Evolutionary conservation across 305 asterid species (phyloP).

Genomic region (Rubia tinctorum): DNA sequence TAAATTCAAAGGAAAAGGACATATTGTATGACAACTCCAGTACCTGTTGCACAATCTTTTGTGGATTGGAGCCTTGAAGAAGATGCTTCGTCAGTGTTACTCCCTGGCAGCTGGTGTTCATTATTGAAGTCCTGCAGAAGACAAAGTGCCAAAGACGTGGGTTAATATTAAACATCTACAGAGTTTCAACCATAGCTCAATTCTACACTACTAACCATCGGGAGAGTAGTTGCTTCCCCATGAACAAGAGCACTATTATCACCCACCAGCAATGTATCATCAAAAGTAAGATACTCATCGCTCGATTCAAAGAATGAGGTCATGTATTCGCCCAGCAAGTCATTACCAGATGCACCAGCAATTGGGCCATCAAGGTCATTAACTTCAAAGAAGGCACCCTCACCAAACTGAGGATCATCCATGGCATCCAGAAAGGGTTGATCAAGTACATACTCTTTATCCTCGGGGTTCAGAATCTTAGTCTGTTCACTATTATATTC

Average conservation of each 20-base stretch:
- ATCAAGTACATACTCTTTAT: conserved; percentile 53
- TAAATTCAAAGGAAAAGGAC: not conserved
- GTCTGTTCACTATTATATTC: conserved; percentile 80
- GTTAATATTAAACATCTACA: not conserved
- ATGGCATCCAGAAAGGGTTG: conserved; percentile 53
- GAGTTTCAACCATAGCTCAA: conserved; percentile 5
- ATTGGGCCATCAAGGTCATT: conserved; percentile 57
- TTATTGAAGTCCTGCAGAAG: conserved; percentile 37
- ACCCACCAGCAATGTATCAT: conserved; percentile 41
- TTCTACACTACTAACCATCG: conserved; percentile 36
- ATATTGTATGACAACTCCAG: not conserved
- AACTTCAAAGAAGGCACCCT: conserved; percentile 66
- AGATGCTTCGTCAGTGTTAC: conserved; percentile 25
- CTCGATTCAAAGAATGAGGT: conserved; percentile 55
- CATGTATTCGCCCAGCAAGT: conserved; percentile 60
- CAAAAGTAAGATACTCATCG: conserved; percentile 40
- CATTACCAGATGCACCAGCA: conserved; percentile 33
- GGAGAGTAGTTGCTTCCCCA: conserved; percentile 33
- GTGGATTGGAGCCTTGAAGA: conserved; percentile 33
- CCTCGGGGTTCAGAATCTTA: conserved; percentile 42
- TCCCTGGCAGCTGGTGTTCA: conserved; percentile 32
- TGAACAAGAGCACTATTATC: conserved; percentile 28
- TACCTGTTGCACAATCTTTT: conserved; percentile 51
- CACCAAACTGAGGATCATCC: conserved; percentile 39
- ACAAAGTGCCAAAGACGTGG: not conserved